Evolutionary conservation across 1,284 basidiomycete genomes (phyloP).

Genomic region (Vanrija sp.): DNA sequence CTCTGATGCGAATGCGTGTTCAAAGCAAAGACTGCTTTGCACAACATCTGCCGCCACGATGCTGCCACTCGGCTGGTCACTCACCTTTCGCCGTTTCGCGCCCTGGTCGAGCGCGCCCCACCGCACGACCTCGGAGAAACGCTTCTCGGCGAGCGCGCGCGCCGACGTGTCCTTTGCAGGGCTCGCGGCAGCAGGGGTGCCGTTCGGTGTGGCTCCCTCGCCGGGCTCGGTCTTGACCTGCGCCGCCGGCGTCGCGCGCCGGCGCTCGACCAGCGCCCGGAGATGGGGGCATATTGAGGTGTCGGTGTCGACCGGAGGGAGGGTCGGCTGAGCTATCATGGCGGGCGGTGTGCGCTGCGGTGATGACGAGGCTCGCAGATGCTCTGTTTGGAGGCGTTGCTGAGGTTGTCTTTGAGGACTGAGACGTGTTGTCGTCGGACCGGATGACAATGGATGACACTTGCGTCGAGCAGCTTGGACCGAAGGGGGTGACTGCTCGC

Average conservation of each 20-base stretch:
- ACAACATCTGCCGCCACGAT: not conserved
- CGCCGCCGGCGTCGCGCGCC: conserved; percentile 2
- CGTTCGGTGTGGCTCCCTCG: not conserved
- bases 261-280: conserved; percentile 17
- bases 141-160: conserved; percentile 11
- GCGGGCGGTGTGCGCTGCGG: too few species aligned
- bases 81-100: conserved; percentile 37
- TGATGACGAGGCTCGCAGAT: too few species aligned
- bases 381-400: too few species aligned
- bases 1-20: not conserved
- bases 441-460: too few species aligned
- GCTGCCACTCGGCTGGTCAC: conserved; percentile 3
- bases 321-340: not conserved
- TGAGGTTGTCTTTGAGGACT: too few species aligned
- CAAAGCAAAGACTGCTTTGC: not conserved
- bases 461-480: too few species aligned
- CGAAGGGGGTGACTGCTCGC: too few species aligned
- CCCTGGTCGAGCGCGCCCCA: conserved; percentile 37
- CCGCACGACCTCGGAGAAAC: conserved; percentile 31
- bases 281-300: conserved; percentile 38
- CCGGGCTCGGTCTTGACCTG: conserved; percentile 16
- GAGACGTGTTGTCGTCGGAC: too few species aligned
- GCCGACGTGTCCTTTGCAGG: not conserved
- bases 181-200: not conserved
- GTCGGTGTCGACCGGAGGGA: conserved; percentile 20